Percentiles rank a stretch among this genome's conserved stretches.
Conservation (phyloP, 1,139 yeast genomes). For the Candida dubliniensis region DNA sequence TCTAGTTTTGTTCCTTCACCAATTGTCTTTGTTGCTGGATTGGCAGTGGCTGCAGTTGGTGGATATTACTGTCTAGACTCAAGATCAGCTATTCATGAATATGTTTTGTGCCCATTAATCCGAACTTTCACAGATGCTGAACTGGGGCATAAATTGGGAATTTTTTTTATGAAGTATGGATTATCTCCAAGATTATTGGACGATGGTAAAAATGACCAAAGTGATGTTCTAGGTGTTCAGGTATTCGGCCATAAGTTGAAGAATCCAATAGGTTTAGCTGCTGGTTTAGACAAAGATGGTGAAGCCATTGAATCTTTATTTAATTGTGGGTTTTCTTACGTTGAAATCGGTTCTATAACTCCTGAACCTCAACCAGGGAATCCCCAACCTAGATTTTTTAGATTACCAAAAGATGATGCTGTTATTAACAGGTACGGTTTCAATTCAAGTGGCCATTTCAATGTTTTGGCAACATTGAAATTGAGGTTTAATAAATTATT, state of each 20-base stretch:
- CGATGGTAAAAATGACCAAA: constrained; percentile 46
- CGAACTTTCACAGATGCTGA: constrained; percentile 80
- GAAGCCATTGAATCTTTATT: constrained; percentile 87
- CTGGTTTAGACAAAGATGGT: constrained; percentile 93
- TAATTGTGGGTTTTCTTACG: constrained; percentile 80
- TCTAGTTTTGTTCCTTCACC: constrained; percentile 33
- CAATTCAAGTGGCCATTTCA: constrained; percentile 85
- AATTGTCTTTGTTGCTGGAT: constrained; percentile 23
- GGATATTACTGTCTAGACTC: constrained; percentile 62
- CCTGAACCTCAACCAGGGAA: constrained; percentile 94
- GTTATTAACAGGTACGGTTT: constrained; percentile 94
- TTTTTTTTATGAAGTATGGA: constrained; percentile 67
- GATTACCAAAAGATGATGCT: constrained; percentile 82
- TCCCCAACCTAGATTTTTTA: constrained; percentile 85
- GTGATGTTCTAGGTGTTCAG: constrained; percentile 53
- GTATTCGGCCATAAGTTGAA: constrained; percentile 65
- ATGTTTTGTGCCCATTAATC: constrained; percentile 72
- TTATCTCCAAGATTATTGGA: constrained; percentile 60
- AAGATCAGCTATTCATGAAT: constrained; percentile 80
- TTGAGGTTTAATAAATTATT: constrained; percentile 53
- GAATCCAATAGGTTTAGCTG: constrained; percentile 90
- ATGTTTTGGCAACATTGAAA: constrained; percentile 64
- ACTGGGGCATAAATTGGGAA: constrained; percentile 77
- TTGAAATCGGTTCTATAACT: constrained; percentile 91
- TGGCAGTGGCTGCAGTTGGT: constrained; percentile 28